Evolutionary conservation across 306 rosid genomes (phyloP).

Genomic region (Potentilla sterilis): DNA sequence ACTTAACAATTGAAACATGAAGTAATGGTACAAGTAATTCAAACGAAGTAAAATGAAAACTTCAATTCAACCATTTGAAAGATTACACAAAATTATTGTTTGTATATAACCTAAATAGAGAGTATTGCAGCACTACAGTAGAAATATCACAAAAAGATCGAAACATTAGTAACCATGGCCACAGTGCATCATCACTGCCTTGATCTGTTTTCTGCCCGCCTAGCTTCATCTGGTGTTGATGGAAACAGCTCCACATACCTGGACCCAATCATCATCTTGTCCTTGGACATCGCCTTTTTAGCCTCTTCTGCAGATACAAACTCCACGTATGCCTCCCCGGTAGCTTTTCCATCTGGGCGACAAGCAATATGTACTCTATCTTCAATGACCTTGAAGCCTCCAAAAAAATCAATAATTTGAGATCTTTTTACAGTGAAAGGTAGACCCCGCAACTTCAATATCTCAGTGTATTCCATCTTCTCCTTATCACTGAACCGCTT

Average conservation of each 20-base stretch:
- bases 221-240: conserved; percentile 92
- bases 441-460: conserved; percentile 96
- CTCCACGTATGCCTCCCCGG: conserved; percentile 97
- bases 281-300: conserved; percentile 86
- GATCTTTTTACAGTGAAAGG: conserved; percentile 67
- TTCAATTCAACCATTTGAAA: conserved; percentile 7
- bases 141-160: conserved; percentile 1
- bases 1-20: not conserved
- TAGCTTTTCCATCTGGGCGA: conserved; percentile 97
- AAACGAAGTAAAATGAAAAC: not conserved
- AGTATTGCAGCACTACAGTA: conserved; percentile 16
- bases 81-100: not conserved
- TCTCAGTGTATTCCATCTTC: conserved; percentile 90
- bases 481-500: conserved; percentile 91
- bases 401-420: conserved; percentile 73
- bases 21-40: not conserved
- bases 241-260: conserved; percentile 99
- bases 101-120: conserved; percentile 4
- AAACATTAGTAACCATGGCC: conserved; percentile 6
- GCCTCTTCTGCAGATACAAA: conserved; percentile 86
- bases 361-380: conserved; percentile 84
- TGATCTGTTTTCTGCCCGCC: conserved; percentile 94
- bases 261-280: conserved; percentile 97
- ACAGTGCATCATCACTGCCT: conserved; percentile 57
- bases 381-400: conserved; percentile 69